Base-by-base conservation (phyloP, 148 eudicot species). In the Chenopodium formosanum region DNA sequence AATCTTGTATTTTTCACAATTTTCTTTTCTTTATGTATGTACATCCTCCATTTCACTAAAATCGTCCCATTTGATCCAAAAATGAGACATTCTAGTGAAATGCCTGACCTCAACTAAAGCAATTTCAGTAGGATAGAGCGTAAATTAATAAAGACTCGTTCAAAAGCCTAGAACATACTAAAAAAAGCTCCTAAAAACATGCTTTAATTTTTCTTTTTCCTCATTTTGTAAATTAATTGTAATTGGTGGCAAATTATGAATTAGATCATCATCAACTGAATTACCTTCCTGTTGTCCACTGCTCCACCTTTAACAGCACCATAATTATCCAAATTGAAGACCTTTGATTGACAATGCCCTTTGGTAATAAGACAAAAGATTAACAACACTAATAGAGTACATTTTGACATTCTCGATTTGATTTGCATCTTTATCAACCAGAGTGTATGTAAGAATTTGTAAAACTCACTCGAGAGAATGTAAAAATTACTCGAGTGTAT, bases 291-390 rank as follows among this genome's bases (percentile, higher is more conserved):
- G 17, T 34, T 78, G 70, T 74, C 84, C 0, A 34, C 67, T 4
- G 20, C 46, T 20, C 85, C 75, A 76, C 78, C 80, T 17, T 84
- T 81, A 77, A 75, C 81, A 12, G 78, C 84, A 19, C 86, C 86
- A 68, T 86, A 86, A 70, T 84, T 70, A 10, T 78, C 67, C 53
- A 86, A 47, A 69, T 65, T 47, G 71, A 86, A 86, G 20, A 88
- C 74, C 66, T 85, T 80, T 11, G 83, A 70, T 78, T 87, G 79
- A 50, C 90, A 85, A 11, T 82, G 37, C 66, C 73, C 60, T 50
- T 64, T 22, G 13, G 25, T 9, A 77, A 60, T 9, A 77, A 60
- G 73, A 86, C n/a, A 79, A 25, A 84, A 11, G 23, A 80, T 40
- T 27, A 79, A 62, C 60, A 81, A 31, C 47, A 71, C 8, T 56